A percentile compares a stretch with the other conserved stretches of the same genome.
phyloP scores from a whole-genome alignment of 139 green algal species.

The Gonium pectorale region DNA sequence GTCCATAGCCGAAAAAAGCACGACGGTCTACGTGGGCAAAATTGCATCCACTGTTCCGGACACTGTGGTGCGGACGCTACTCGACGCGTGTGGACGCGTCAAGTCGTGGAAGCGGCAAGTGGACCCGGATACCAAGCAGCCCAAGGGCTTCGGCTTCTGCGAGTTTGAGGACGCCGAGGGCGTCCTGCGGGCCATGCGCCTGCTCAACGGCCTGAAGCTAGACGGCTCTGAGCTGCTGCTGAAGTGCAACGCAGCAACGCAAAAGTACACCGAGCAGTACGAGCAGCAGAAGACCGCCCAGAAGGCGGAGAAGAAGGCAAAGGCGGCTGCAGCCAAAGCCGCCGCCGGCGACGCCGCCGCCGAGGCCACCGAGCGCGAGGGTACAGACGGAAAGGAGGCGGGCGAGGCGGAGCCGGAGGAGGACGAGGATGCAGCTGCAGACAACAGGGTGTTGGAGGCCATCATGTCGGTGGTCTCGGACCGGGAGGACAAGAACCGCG shows the following conservation, averaged over 20 bases:
- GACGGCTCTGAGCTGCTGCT: slow-evolving; percentile 90
- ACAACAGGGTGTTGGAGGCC: slow-evolving; percentile 63
- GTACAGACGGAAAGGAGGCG: slow-evolving; percentile 41
- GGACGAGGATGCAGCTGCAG: slow-evolving; percentile 47
- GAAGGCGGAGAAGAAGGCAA: slow-evolving; percentile 49
- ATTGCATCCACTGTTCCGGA: slow-evolving; percentile 88
- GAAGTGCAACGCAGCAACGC: slow-evolving; percentile 84
- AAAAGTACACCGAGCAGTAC: slow-evolving; percentile 62
- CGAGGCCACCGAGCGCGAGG: slow-evolving; percentile 40
- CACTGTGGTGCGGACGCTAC: slow-evolving; percentile 69
- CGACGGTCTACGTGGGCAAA: slow-evolving; percentile 88
- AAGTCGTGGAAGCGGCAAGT: slow-evolving; percentile 89
- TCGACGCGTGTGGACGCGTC: slow-evolving; percentile 87
- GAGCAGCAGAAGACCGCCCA: slow-evolving; percentile 49
- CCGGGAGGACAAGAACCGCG: slow-evolving; percentile 11
- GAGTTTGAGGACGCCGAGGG: slow-evolving; percentile 87
- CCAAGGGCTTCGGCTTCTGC: slow-evolving; percentile 94
- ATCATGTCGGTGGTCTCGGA: slow-evolving; percentile 40
- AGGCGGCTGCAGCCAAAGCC: slow-evolving; percentile 16
- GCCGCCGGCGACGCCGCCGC: slow-evolving; percentile 5
- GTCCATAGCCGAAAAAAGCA: slow-evolving; percentile 66
- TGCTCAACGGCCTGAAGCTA: slow-evolving; percentile 78
- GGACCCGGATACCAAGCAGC: slow-evolving; percentile 79
- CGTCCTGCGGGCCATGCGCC: slow-evolving; percentile 74
- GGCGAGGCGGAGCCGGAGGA: slow-evolving; percentile 40